Evolutionary conservation across 2,329 filamentous ascomycete genomes (phyloP), one percentile per base, ranked within the genome.

Genomic region (Colletotrichum aenigma): DNA sequence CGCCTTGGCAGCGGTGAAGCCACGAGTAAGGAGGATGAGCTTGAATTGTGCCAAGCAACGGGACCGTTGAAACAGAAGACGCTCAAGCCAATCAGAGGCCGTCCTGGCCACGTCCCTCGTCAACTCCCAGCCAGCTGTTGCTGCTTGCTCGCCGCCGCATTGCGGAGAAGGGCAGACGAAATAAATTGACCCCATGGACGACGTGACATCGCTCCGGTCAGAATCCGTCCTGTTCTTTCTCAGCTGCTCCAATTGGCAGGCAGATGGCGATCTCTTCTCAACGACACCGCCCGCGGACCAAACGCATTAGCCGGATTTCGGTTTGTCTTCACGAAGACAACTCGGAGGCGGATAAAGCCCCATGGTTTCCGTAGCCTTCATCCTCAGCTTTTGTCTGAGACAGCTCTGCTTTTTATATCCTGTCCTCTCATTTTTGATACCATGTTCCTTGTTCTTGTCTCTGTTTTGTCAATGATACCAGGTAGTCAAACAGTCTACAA

Each of bases 181-280:
- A 64, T 21, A 28, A 13, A 34, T 18, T 30, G 60, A 34, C 28
- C 15, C 58, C 60, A 64, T 58, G 71, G 64, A 24, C 56, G 48
- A 43, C 66, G 58, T 70, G 36, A 69, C 71, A 74, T 74, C 66
- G 66, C 66, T 64, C 70, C 66, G 71, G 71, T 70, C 56, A 70
- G 68, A 48, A 30, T 74, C 71, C 66, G 71, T 43, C n/a, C 6
- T 34, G 18, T 32, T 24, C 6, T 10, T 28, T 32, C 24, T 43
- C 4, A 21, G 28, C 28, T 62, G 43, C 43, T 52, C n/a, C 43
- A 52, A 52, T 52, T 52, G 43, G 43, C 58, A 34, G 4, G 6
- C 24, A 21, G 21, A 32, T 21, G 43, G 43, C n/a, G 43, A 52
- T 52, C 43, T 21, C 12, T 18, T 43, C 18, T 34, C 34, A n/a